A percentile compares a stretch with the other conserved stretches of the same genome.
phyloP scores from a whole-genome alignment of 1,284 basidiomycete genomes.

The Clitocybe nebularis region DNA sequence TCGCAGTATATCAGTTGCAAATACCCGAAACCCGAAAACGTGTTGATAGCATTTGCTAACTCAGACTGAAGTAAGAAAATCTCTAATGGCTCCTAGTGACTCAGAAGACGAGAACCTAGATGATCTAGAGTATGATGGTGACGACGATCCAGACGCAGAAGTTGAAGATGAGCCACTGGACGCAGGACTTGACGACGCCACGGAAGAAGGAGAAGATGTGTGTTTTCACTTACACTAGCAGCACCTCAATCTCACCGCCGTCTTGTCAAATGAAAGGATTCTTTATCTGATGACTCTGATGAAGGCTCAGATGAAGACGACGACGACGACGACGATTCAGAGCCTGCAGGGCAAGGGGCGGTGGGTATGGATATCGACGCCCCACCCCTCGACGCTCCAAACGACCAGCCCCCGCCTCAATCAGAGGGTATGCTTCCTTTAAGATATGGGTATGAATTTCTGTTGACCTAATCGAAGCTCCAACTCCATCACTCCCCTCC shows the following conservation, averaged over 20 bases:
- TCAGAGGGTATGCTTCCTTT: constrained; percentile 12
- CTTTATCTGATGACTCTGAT: constrained; percentile 50
- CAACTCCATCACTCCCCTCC: constrained; percentile 15
- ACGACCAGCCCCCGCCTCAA: constrained; percentile 20
- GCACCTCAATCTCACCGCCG: constrained; percentile 3
- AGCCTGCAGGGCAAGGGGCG: constrained; percentile 13
- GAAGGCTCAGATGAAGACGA: constrained; percentile 56
- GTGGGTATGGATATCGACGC: constrained; percentile 16
- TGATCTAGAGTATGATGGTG: constrained; percentile 49
- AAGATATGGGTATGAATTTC: not conserved
- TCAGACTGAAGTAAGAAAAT: too few relatives aligned
- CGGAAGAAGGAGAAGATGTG: constrained; percentile 63
- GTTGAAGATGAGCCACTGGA: constrained; percentile 40
- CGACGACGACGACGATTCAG: constrained; percentile 22
- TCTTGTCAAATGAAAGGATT: constrained; percentile 33
- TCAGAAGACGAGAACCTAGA: constrained; percentile 64
- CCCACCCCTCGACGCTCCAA: constrained; percentile 15
- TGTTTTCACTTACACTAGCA: constrained; percentile 22
- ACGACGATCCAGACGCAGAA: constrained; percentile 33
- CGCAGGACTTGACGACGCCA: constrained; percentile 53
- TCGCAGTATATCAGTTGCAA: too few relatives aligned
- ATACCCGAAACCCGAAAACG: too few relatives aligned
- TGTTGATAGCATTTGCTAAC: too few relatives aligned
- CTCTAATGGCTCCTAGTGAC: constrained; percentile 51
- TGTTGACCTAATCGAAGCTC: constrained; percentile 7